Conservation (phyloP, 495 filamentous ascomycete species). For the Hyaloscypha hepaticicola region DNA sequence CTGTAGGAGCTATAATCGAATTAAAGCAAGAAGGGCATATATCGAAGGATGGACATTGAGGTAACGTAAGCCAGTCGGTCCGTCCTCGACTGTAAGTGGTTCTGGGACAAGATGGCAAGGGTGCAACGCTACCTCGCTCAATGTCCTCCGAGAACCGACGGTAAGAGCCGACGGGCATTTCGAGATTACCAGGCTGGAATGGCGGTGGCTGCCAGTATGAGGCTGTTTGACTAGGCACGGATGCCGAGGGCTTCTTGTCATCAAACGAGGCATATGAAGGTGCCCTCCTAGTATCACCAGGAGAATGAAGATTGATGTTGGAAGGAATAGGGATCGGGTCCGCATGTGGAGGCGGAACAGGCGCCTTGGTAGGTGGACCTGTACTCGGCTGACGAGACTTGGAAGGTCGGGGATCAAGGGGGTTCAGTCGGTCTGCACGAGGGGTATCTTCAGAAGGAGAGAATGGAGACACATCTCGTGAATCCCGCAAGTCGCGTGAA, state of each 20-base stretch:
- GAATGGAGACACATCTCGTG: slow-evolving; percentile 23
- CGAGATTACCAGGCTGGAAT: slow-evolving; percentile 28
- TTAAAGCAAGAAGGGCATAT: slow-evolving; percentile 64
- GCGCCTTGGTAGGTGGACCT: slow-evolving; percentile 15
- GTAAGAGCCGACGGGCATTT: slow-evolving; percentile 29
- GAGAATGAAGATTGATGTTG: slow-evolving; percentile 20
- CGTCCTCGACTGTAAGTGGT: slow-evolving; percentile 46
- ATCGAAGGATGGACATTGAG: slow-evolving; percentile 52
- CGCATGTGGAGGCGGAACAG: slow-evolving; percentile 5
- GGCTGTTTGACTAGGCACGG: slow-evolving; percentile 5
- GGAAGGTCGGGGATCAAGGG: slow-evolving; percentile 19
- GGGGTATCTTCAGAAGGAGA: slow-evolving; percentile 17
- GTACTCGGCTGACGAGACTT: slow-evolving; percentile 22
- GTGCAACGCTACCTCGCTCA: slow-evolving; percentile 25
- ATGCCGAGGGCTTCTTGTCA: slow-evolving; percentile 14
- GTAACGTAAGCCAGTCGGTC: slow-evolving; percentile 67
- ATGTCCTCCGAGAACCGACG: slow-evolving; percentile 32
- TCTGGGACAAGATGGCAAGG: slow-evolving; percentile 55
- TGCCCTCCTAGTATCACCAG: slow-evolving; percentile 13
- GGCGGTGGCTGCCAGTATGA: slow-evolving; percentile 29
- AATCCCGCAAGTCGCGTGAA: slow-evolving; percentile 2
- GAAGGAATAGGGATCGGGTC: slow-evolving; percentile 26
- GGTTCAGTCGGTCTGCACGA: slow-evolving; percentile 22
- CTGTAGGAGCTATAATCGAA: slow-evolving; percentile 51
- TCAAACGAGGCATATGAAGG: slow-evolving; percentile 22